Evolutionary conservation across 208 protist genomes (phyloP), one percentile per base, ranked within the genome.

Genomic region (Vickermania ingenoplastis): DNA sequence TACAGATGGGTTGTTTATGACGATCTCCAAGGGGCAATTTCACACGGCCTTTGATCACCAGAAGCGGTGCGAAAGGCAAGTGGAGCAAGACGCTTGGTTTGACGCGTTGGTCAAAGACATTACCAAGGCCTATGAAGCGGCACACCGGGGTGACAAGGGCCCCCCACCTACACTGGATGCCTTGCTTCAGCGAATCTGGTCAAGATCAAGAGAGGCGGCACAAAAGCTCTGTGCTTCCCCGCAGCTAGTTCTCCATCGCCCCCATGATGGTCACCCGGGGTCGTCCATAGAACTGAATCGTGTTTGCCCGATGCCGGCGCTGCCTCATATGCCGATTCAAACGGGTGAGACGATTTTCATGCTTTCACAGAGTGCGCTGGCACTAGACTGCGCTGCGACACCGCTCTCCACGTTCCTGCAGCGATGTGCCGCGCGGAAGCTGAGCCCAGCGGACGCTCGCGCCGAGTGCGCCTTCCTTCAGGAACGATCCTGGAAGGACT

Each of bases 251-350:
- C 50, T 81, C 26, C 65, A 82, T 58, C 79, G 75, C 11, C 63
- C 79, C 1, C 65, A 56, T 0, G 72, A 82, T 45, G 69, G 67
- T 4, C 36, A 57, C 0, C 57, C 57, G 14, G 67, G 59, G 2
- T 65, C 73, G 2, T 13, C 53, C 11, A 61, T 79, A 14, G 29
- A 36, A 1, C 31, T 26, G 3, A 55, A 63, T 24, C 36, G 17
- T 17, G 11, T n/a, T 17, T 17, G 7, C 36, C 36, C 36, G 17
- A 7, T 14, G 11, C 54, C 17, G 4, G 50, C 62, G 45, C 61
- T 87, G 13, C 83, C 83, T 7, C 45, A 49, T 1, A 53, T 91
- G 45, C 73, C 66, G 11, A 13, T 81, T 25, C 80, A 86, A 49
- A 24, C 58, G 14, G 83, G 83, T 14, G 83, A 91, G 50, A 2